Conservation (phyloP, 192 early-diverging fungal species). For the Entophlyctis luteolus region DNA sequence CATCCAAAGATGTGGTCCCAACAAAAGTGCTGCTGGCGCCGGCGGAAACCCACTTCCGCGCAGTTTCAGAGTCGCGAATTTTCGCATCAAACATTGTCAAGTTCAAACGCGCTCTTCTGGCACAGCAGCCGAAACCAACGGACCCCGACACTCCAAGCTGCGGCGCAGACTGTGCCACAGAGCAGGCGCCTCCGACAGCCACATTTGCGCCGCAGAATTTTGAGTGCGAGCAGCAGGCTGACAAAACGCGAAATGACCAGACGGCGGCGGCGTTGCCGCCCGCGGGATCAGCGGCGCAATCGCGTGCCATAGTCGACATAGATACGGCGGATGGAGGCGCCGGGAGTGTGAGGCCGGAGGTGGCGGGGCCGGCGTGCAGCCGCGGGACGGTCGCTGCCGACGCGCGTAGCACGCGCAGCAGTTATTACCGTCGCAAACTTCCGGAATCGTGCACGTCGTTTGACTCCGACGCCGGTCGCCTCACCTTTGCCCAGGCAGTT, state of each 20-base stretch:
- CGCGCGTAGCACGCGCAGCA: not conserved
- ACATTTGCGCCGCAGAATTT: not conserved
- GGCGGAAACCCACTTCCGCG: not conserved
- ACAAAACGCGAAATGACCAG: not conserved
- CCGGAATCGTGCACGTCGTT: conserved; percentile 39
- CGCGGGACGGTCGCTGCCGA: not conserved
- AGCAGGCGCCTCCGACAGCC: not conserved
- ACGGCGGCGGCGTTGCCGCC: not conserved
- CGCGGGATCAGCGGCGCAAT: not conserved
- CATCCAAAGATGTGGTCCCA: too few relatives aligned
- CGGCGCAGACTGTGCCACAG: not conserved
- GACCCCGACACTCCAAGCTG: not conserved
- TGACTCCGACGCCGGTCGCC: conserved; percentile 22
- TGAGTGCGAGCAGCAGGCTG: not conserved
- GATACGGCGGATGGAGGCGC: not conserved
- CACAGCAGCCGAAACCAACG: not conserved
- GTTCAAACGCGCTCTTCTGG: not conserved
- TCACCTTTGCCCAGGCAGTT: conserved; percentile 30
- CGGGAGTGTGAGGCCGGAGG: not conserved
- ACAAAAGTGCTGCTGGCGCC: too few relatives aligned
- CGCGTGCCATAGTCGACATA: not conserved
- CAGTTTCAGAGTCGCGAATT: not conserved
- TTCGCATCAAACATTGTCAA: not conserved
- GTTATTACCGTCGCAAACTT: conserved; percentile 36
- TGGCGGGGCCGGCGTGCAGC: not conserved